phyloP scores from a whole-genome alignment of 805 yeast genomes.

The Sporopachydermia quercuum region DNA sequence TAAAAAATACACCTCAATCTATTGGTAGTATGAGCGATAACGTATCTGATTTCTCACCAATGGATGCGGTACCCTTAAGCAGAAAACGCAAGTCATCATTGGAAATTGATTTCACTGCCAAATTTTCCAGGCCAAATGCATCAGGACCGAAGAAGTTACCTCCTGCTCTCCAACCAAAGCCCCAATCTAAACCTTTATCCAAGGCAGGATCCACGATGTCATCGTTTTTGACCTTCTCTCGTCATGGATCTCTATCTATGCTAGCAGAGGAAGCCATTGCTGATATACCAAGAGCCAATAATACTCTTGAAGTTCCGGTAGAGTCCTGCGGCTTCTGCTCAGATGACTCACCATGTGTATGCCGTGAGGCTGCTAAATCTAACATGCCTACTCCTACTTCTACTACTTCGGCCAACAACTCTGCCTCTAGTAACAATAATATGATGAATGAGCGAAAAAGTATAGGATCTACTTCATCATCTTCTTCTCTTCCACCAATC shows the following conservation, averaged over 20 bases:
- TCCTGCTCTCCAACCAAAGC: constrained; percentile 3
- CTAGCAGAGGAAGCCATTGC: constrained; percentile 1
- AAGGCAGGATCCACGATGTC: too few species aligned
- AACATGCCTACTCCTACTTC: too few species aligned
- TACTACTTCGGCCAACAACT: too few species aligned
- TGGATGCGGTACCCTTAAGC: constrained; percentile 50
- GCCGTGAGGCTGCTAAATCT: constrained; percentile 54
- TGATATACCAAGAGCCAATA: constrained; percentile 10
- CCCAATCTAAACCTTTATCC: constrained; percentile 6
- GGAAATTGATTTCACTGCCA: constrained; percentile 46
- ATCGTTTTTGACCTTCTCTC: too few species aligned
- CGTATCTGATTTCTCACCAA: constrained; percentile 36
- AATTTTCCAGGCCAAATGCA: constrained; percentile 17
- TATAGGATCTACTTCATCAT: neutral
- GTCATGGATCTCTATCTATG: constrained; percentile 1
- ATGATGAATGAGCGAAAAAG: constrained; percentile 9
- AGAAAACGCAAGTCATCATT: constrained; percentile 17
- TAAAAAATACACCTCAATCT: constrained; percentile 14
- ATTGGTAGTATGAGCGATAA: constrained; percentile 17
- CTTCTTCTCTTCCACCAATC: constrained; percentile 27
- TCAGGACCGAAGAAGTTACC: constrained; percentile 3
- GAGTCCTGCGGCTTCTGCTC: constrained; percentile 92
- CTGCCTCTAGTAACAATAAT: too few species aligned
- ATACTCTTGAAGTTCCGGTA: constrained; percentile 33
- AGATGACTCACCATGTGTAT: constrained; percentile 83